Percentiles rank a stretch among this genome's conserved stretches.
Conservation (phyloP, 305 asterid genomes). For the Fraxinus velutina region DNA sequence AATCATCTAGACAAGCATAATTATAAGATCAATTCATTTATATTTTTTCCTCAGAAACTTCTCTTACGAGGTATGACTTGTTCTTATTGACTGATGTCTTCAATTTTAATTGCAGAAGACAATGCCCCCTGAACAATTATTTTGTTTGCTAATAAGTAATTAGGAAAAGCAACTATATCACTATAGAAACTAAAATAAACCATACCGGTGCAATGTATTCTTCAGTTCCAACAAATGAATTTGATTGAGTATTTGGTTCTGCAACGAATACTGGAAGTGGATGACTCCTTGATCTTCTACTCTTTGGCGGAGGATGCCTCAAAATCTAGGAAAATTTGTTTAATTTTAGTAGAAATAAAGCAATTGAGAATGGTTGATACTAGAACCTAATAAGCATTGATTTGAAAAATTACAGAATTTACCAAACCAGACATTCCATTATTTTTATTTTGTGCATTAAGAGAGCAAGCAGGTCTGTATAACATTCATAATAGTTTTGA, state of each 20-base stretch:
- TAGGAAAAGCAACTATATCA: neutral
- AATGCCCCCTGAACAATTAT: neutral
- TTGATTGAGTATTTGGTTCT: slow-evolving; percentile 80
- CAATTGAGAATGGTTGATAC: slow-evolving; percentile 11
- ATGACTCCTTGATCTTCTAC: slow-evolving; percentile 63
- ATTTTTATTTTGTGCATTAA: neutral
- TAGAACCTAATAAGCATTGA: slow-evolving; percentile 4
- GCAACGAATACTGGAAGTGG: slow-evolving; percentile 81
- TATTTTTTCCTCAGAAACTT: neutral
- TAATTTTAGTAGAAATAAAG: slow-evolving; percentile 10
- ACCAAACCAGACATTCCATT: neutral
- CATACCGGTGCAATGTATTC: slow-evolving; percentile 97
- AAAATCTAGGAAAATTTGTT: slow-evolving; percentile 54
- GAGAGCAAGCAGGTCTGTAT: neutral
- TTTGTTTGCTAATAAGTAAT: slow-evolving; percentile 6
- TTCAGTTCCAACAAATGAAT: slow-evolving; percentile 97
- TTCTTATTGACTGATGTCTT: neutral
- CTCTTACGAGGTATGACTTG: neutral
- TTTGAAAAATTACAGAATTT: neutral
- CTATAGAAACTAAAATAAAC: slow-evolving; percentile 4
- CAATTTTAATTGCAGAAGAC: neutral
- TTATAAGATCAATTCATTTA: neutral
- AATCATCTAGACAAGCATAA: neutral
- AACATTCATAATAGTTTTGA: neutral
- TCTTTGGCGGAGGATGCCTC: slow-evolving; percentile 60